Conservation (phyloP, 371 early-diverging fungal species). For the Encephalitozoon romaleae region DNA sequence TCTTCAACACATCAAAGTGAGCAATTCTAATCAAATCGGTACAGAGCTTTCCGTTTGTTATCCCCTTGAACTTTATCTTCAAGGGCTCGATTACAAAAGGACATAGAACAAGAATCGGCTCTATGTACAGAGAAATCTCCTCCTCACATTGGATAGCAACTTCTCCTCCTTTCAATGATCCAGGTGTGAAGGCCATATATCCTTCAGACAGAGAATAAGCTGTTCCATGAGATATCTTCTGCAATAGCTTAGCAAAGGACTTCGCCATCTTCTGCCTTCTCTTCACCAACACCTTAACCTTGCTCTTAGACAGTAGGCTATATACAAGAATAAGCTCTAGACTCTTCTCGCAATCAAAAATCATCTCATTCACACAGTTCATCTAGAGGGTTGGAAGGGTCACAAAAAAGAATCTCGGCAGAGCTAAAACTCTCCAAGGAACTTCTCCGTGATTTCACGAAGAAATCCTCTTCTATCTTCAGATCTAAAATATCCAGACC, state of each 20-base stretch:
- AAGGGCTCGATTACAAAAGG: conserved; percentile 79
- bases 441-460: background rate
- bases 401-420: background rate
- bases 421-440: background rate
- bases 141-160: background rate
- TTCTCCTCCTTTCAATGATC: conserved; percentile 29
- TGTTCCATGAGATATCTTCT: background rate
- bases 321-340: conserved; percentile 12
- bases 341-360: background rate
- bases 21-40: conserved; percentile 37
- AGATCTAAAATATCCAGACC: conserved; percentile 77
- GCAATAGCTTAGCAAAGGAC: background rate
- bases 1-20: conserved; percentile 15
- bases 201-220: background rate
- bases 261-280: background rate
- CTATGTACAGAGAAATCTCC: conserved; percentile 61
- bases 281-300: background rate
- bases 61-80: conserved; percentile 69
- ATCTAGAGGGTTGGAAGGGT: background rate
- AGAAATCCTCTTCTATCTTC: conserved; percentile 25
- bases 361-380: background rate
- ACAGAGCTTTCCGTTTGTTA: conserved; percentile 73
- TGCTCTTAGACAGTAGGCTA: background rate
- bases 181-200: conserved; percentile 22
- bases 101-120: conserved; percentile 74